Percentiles rank a stretch among this genome's conserved stretches.
phyloP scores from a whole-genome alignment of 768 basidiomycete species.

The Amanita inopinata region DNA sequence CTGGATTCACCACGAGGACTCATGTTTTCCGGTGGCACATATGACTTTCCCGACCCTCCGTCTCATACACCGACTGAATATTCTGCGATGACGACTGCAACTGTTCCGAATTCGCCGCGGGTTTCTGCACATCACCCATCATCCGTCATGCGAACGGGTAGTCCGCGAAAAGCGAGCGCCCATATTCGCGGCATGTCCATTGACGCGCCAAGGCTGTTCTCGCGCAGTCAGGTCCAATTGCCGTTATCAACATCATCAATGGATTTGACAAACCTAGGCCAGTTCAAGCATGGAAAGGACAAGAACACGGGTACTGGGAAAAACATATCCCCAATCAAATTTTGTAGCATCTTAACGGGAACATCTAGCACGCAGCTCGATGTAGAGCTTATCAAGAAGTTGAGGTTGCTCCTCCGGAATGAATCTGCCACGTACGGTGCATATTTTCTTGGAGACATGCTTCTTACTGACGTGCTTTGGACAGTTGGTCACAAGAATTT shows the following conservation, averaged over 20 bases:
- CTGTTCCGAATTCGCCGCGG: conserved; percentile 1
- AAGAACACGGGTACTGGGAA: conserved; percentile 35
- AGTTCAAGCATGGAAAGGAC: conserved; percentile 37
- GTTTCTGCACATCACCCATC: conserved; percentile 31
- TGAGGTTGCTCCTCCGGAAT: conserved; percentile 79
- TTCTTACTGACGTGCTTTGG: neutral
- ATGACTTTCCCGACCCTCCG: conserved; percentile 30
- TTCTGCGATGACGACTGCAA: neutral
- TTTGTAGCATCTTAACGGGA: conserved; percentile 56
- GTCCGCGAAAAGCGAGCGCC: conserved; percentile 29
- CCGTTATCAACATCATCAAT: conserved; percentile 31
- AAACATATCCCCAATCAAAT: conserved; percentile 52
- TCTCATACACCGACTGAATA: neutral
- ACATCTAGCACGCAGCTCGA: conserved; percentile 71
- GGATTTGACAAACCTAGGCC: conserved; percentile 26
- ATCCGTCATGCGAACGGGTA: conserved; percentile 23
- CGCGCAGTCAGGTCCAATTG: conserved; percentile 42
- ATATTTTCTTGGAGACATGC: neutral
- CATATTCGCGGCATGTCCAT: conserved; percentile 57
- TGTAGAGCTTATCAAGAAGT: conserved; percentile 79
- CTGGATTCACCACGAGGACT: conserved; percentile 44
- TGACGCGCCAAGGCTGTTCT: conserved; percentile 42
- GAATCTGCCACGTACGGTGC: conserved; percentile 70
- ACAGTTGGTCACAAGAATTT: conserved; percentile 93
- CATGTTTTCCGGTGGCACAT: conserved; percentile 24